Evolutionary conservation across 768 basidiomycete genomes (phyloP).

Genomic region (Boletus reticuloceps): DNA sequence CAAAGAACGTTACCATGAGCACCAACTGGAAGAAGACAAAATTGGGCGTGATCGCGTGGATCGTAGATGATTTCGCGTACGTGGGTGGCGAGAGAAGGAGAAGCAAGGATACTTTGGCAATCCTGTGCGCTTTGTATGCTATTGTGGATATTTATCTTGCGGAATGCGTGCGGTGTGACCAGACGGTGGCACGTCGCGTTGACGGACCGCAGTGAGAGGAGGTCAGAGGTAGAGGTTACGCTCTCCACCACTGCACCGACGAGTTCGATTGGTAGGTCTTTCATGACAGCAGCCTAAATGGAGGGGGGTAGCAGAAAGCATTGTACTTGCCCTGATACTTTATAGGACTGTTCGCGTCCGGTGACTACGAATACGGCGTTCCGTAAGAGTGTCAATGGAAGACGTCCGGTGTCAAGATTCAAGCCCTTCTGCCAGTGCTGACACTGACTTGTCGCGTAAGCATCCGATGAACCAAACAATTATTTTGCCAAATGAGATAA

Average conservation of each 20-base stretch:
- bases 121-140: slow-evolving; percentile 28
- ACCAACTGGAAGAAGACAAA: slow-evolving; percentile 20
- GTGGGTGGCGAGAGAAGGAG: slow-evolving; percentile 20
- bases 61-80: slow-evolving; percentile 31
- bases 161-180: slow-evolving; percentile 25
- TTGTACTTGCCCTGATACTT: no score
- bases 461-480: no score
- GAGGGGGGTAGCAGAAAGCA: no score
- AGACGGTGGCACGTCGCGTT: slow-evolving; percentile 26
- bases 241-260: slow-evolving; percentile 23
- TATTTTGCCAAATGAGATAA: no score
- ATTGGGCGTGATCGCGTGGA: slow-evolving; percentile 22
- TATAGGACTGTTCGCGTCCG: no score
- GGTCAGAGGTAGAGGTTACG: slow-evolving; percentile 23
- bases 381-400: no score
- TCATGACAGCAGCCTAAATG: slow-evolving; percentile 12
- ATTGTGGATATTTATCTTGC: slow-evolving; percentile 21
- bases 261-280: slow-evolving; percentile 27
- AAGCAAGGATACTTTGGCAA: slow-evolving; percentile 19
- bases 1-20: slow-evolving; percentile 6
- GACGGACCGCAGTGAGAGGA: slow-evolving; percentile 27
- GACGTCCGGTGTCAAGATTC: no score
- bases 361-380: no score
- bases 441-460: no score
- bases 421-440: no score